phyloP scores from a whole-genome alignment of 2,329 filamentous ascomycete species.

The Cercospora citrullina region DNA sequence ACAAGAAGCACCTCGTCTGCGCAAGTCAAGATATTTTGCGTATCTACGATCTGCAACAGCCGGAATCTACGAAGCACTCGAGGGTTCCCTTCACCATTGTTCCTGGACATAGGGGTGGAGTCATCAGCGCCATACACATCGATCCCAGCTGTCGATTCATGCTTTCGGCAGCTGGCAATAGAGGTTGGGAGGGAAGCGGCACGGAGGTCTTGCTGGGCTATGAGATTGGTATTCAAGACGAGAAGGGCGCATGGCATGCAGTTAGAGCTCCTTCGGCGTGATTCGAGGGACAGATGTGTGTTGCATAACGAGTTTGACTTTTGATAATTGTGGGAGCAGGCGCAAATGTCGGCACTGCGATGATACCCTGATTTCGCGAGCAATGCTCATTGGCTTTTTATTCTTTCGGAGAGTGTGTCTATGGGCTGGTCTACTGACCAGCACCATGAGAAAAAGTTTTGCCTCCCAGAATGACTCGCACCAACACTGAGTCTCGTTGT shows the following conservation, averaged over 20 bases:
- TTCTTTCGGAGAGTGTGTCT: neutral
- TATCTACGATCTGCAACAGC: conserved; percentile 78
- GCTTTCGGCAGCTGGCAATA: conserved; percentile 85
- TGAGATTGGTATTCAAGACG: conserved; percentile 63
- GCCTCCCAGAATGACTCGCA: no score
- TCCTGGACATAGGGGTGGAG: conserved; percentile 83
- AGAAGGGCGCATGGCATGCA: conserved; percentile 34
- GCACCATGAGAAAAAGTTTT: no score
- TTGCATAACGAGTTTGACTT: neutral
- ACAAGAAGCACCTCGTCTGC: conserved; percentile 87
- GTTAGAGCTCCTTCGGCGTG: conserved; percentile 19
- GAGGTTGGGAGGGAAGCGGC: conserved; percentile 84
- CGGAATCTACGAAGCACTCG: conserved; percentile 64
- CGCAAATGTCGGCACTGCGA: neutral
- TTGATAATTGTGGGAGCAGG: neutral
- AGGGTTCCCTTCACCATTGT: conserved; percentile 95
- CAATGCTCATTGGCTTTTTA: neutral
- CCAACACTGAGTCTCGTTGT: no score
- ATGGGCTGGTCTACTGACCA: neutral
- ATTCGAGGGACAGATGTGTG: neutral
- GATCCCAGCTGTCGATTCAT: conserved; percentile 88
- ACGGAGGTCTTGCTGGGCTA: conserved; percentile 94
- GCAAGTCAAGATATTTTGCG: conserved; percentile 92
- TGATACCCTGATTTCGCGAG: conserved; percentile 4
- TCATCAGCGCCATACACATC: conserved; percentile 81